Base-by-base conservation (phyloP, 192 early-diverging fungal genomes). In the Backusella psychrophila region DNA sequence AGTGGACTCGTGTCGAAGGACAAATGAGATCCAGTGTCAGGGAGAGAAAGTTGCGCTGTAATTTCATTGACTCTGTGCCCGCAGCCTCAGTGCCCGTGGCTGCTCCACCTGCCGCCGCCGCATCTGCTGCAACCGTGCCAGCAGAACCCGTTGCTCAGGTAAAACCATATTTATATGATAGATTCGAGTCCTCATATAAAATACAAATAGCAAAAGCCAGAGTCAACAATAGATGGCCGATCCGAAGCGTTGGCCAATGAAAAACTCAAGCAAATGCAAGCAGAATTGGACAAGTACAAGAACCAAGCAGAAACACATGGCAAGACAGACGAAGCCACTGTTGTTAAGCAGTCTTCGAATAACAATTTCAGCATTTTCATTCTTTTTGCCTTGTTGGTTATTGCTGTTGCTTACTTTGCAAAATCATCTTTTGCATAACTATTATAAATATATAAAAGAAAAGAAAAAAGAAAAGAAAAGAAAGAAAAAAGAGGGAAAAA, bases 1-100 rank as follows among this genome's bases (percentile, higher is more conserved):
- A 71, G 69, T 71, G 69, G 69, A 71, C 11, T 17, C 41, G 26
- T 71, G 69, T 71, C 31, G 69, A 71, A 31, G 6, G 7, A 15
- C 14, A 46, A 46, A 15, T 21, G 15, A 71, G n/a, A 33, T 46
- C 39, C 21, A 71, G 69, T 71, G 4, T 71, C 3, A 23, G 39
- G 33, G 39, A 71, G 26, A 26, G 15, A 17, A 71, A 71, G 41
- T 46, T 71, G 12, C 38, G 39, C 33, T 46, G 39, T 71, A 26
- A 44, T 26, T 71, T 44, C 23, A 29, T 26, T 34, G 33, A 33
- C 0, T 21, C 53, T 17, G 35, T 19, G 29, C 19, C 34, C 17
- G 52, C 33, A 9, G 52, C n/a, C 11, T 21, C 12, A 44, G 41
- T 21, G 12, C 52, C 73, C n/a, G 73, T 29, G 1, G 39, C 3